Percentiles rank a stretch among this genome's conserved stretches.
Conservation (phyloP, 345 rosid genomes). For the Rhodamnia rubescens region DNA sequence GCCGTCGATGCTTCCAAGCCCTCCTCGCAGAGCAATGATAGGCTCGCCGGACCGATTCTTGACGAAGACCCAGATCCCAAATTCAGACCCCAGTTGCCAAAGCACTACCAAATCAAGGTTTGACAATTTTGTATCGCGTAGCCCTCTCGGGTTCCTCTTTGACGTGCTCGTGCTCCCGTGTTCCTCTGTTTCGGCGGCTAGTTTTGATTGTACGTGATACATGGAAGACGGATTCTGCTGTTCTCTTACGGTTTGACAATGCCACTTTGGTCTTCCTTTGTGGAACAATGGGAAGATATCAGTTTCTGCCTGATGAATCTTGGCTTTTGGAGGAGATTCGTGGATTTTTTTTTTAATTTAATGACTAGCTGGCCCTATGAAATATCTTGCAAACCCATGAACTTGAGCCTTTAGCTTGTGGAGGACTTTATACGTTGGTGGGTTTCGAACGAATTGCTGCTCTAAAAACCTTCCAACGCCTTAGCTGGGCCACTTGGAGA, state of each 20-base stretch:
- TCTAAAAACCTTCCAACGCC: background rate
- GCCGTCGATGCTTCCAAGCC: slow-evolving; percentile 10
- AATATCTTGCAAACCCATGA: background rate
- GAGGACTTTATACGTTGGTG: background rate
- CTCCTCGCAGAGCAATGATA: background rate
- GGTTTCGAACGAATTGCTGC: background rate
- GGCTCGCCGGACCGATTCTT: background rate
- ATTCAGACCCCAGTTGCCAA: slow-evolving; percentile 46
- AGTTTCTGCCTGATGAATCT: background rate
- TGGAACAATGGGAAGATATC: background rate
- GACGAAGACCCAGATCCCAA: slow-evolving; percentile 13
- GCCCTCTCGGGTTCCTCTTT: background rate
- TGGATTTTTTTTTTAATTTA: background rate
- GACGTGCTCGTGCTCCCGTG: no score
- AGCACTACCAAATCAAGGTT: slow-evolving; percentile 71
- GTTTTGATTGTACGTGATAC: background rate
- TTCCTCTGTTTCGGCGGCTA: background rate
- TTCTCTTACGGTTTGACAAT: background rate
- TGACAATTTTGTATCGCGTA: background rate
- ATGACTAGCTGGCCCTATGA: background rate
- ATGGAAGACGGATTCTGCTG: background rate
- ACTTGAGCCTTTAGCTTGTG: background rate
- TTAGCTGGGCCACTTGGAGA: background rate
- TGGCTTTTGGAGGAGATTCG: background rate
- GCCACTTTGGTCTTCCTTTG: background rate